Conservation (phyloP, 208 protist species). For the Wallacemonas sp. region DNA sequence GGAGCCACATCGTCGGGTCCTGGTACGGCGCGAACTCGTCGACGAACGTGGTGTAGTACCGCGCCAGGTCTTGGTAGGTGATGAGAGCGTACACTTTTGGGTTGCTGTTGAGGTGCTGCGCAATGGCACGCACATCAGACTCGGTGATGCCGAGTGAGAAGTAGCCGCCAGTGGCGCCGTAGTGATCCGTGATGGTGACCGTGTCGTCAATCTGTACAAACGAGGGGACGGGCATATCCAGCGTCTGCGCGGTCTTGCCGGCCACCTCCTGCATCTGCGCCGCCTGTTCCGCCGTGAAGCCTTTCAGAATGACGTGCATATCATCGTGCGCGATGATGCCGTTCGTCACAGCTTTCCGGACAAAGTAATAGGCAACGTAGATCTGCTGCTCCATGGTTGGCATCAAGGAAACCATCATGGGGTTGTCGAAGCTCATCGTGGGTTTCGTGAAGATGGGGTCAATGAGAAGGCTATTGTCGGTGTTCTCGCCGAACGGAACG, state of each 20-base stretch:
- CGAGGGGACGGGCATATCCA: slow-evolving; percentile 6
- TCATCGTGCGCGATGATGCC: not conserved
- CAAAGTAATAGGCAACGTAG: slow-evolving; percentile 32
- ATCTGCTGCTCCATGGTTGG: slow-evolving; percentile 57
- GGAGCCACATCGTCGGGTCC: slow-evolving; percentile 16
- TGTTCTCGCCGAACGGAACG: not conserved
- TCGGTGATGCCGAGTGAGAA: slow-evolving; percentile 17
- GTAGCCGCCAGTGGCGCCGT: slow-evolving; percentile 5
- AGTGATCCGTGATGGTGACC: not conserved
- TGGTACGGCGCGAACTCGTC: slow-evolving; percentile 4
- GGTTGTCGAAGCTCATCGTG: not conserved
- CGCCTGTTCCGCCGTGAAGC: not conserved
- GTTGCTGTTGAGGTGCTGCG: slow-evolving; percentile 14
- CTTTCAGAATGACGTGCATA: slow-evolving; percentile 9
- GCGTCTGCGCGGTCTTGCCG: slow-evolving; percentile 5
- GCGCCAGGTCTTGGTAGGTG: slow-evolving; percentile 26
- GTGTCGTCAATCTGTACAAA: not conserved
- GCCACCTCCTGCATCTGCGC: slow-evolving; percentile 7
- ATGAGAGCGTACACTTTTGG: slow-evolving; percentile 18
- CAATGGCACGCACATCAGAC: slow-evolving; percentile 12
- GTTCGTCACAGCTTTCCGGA: not conserved
- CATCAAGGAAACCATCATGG: slow-evolving; percentile 23
- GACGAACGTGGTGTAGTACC: slow-evolving; percentile 24
- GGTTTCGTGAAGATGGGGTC: slow-evolving; percentile 21
- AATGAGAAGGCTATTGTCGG: slow-evolving; percentile 11